Conservation (phyloP, 352 stramenopile genomes). For the Phytophthora boehmeriae region DNA sequence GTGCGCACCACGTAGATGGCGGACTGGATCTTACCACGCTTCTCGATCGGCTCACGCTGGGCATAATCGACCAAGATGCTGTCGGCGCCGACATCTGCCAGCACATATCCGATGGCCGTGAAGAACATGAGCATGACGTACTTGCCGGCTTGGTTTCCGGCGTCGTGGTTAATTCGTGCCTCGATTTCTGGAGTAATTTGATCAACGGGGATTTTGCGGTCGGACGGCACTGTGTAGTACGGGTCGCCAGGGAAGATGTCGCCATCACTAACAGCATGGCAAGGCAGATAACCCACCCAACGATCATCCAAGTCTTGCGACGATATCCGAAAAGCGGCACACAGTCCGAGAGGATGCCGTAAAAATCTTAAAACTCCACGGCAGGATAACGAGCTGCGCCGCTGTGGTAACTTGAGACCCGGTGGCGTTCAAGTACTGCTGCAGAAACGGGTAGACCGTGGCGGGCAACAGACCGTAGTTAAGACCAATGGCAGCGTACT, state of each 20-base stretch:
- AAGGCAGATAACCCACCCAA: constrained; percentile 44
- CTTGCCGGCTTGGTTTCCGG: constrained; percentile 34
- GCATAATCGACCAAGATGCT: constrained; percentile 44
- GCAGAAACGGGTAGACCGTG: constrained; percentile 51
- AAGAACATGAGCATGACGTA: constrained; percentile 78
- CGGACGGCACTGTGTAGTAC: constrained; percentile 39
- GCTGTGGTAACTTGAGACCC: constrained; percentile 44
- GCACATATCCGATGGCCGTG: constrained; percentile 72
- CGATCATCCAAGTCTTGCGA: constrained; percentile 48
- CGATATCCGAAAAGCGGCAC: constrained; percentile 50
- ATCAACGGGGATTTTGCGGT: constrained; percentile 14
- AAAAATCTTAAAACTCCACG: constrained; percentile 23
- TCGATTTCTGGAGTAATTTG: constrained; percentile 30
- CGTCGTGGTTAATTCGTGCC: constrained; percentile 38
- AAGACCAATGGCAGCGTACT: constrained; percentile 47
- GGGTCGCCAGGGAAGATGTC: constrained; percentile 44
- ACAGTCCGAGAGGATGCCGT: constrained; percentile 38
- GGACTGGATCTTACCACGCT: constrained; percentile 45
- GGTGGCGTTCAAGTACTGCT: constrained; percentile 45
- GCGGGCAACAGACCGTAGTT: constrained; percentile 42
- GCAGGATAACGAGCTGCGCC: constrained; percentile 36
- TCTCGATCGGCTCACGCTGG: constrained; percentile 43
- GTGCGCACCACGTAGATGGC: constrained; percentile 51
- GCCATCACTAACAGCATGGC: constrained; percentile 51
- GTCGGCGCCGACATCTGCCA: constrained; percentile 74